Conservation (phyloP, 192 early-diverging fungal genomes). For the Anaeromyces robustus region DNA sequence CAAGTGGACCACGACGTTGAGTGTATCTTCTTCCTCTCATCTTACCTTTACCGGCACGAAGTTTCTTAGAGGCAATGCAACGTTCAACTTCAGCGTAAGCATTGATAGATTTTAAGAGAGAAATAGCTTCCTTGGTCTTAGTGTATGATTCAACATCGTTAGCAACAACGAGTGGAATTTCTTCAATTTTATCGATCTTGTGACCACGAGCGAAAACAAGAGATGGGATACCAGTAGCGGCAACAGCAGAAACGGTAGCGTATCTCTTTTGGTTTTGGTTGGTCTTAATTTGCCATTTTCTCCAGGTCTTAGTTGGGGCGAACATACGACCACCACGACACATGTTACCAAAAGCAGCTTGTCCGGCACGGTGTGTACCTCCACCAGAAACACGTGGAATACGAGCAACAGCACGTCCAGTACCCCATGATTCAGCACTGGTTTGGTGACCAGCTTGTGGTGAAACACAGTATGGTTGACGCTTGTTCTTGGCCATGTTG, state of each 20-base stretch:
- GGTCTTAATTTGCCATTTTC: constrained; percentile 99
- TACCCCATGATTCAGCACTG: constrained; percentile 96
- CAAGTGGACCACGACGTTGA: constrained; percentile 89
- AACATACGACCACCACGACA: constrained; percentile 99
- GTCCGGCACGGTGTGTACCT: constrained; percentile 93
- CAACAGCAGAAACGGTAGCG: constrained; percentile 90
- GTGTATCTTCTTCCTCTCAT: constrained; percentile 89
- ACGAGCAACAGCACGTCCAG: constrained; percentile 97
- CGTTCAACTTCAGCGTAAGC: constrained; percentile 91
- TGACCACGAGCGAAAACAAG: constrained; percentile 95
- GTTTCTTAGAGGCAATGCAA: constrained; percentile 85
- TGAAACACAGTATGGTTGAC: constrained; percentile 90
- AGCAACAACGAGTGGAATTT: constrained; percentile 83
- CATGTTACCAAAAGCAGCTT: constrained; percentile 99
- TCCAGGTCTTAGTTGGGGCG: constrained; percentile 98
- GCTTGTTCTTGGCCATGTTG: constrained; percentile 97
- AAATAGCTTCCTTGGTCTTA: constrained; percentile 89
- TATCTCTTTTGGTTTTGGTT: constrained; percentile 97
- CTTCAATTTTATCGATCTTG: constrained; percentile 77
- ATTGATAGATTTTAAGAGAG: constrained; percentile 76
- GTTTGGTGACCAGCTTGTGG: constrained; percentile 92
- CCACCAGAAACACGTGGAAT: constrained; percentile 93
- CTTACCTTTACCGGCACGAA: constrained; percentile 95
- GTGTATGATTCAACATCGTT: constrained; percentile 62
- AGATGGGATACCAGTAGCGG: constrained; percentile 77